Conservation (phyloP, 2,329 filamentous ascomycete genomes). For the Acrocalymma vagum region DNA sequence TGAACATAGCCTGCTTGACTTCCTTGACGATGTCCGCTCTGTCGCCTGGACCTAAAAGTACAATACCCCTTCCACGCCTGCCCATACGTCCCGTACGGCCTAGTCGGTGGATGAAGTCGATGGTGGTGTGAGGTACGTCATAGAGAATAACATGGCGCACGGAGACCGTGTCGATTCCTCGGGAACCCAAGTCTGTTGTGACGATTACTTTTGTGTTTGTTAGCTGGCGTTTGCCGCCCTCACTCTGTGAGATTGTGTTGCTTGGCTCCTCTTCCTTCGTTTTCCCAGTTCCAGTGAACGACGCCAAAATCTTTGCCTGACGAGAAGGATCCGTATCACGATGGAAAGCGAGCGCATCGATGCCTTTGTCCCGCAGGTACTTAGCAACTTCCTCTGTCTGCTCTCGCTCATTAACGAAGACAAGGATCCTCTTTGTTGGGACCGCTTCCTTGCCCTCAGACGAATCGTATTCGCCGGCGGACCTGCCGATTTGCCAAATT, state of each 20-base stretch:
- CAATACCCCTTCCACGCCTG: conserved; percentile 84
- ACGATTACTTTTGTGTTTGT: conserved; percentile 89
- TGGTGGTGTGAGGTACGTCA: conserved; percentile 96
- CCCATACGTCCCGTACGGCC: conserved; percentile 94
- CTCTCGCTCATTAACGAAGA: conserved; percentile 97
- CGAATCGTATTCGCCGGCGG: conserved; percentile 58
- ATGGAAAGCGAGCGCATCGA: conserved; percentile 85
- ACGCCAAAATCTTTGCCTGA: conserved; percentile 77
- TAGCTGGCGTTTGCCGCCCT: conserved; percentile 56
- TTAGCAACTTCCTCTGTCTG: conserved; percentile 81
- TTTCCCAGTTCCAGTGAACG: conserved; percentile 64
- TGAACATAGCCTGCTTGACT: conserved; percentile 78
- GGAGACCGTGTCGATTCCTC: conserved; percentile 92
- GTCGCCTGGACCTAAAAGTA: conserved; percentile 89
- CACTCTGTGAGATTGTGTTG: no score
- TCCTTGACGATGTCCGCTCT: conserved; percentile 89
- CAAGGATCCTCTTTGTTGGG: conserved; percentile 84
- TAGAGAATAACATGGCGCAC: conserved; percentile 93
- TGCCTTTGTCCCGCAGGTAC: conserved; percentile 83
- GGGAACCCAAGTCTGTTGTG: conserved; percentile 89
- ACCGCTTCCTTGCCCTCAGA: conserved; percentile 60
- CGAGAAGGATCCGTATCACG: conserved; percentile 83
- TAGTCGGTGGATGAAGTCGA: conserved; percentile 97
- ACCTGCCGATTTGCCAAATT: conserved; percentile 91
- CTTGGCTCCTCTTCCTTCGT: conserved; percentile 1